Evolutionary conservation across 2,329 filamentous ascomycete genomes (phyloP), one percentile per base, ranked within the genome.

Genomic region (Hawksworthiomyces lignivorus): DNA sequence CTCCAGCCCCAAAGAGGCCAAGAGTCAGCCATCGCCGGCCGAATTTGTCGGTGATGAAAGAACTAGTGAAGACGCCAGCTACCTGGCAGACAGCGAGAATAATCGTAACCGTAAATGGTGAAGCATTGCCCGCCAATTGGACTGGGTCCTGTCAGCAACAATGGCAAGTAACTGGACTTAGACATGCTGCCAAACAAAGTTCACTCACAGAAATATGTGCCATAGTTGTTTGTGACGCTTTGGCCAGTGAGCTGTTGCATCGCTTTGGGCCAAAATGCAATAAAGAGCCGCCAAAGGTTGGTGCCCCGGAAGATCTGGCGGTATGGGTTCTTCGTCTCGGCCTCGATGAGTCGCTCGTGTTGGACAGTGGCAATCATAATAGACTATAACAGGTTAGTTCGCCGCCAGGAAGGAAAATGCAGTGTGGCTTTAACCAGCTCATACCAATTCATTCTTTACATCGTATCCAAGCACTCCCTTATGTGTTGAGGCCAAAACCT

Each of bases 241-340:
- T 39, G 37, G 29, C 37, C 37, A 14, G 37, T 33, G 9, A 39
- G 20, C 37, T 39, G 37, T 22, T 39, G 37, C 37, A 39, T 39
- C 12, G 37, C 37, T 17, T 39, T 39, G 29, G 37, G 37, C 37
- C 29, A 39, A 12, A 39, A 39, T 5, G 37, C 37, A 24, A 33
- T 39, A 19, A 39, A 39, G n/a, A 39, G 37, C 20, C 37, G 37
- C 37, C 37, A 39, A 5, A 39, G 37, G 29, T 39, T 39, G n/a
- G 37, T 39, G 20, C 21, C 29, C 19, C 22, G 37, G 14, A 33
- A 28, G 15, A 39, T 39, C 37, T 39, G 28, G n/a, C 32, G 18
- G 5, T 32, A 21, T 29, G 32, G 37, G 37, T 39, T 39, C 28
- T n/a, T 26, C 18, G n/a, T 11, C 19, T 31, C 37, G 20, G 7